Base-by-base conservation (phyloP, 805 yeast genomes). In the Blastobotrys americana region DNA sequence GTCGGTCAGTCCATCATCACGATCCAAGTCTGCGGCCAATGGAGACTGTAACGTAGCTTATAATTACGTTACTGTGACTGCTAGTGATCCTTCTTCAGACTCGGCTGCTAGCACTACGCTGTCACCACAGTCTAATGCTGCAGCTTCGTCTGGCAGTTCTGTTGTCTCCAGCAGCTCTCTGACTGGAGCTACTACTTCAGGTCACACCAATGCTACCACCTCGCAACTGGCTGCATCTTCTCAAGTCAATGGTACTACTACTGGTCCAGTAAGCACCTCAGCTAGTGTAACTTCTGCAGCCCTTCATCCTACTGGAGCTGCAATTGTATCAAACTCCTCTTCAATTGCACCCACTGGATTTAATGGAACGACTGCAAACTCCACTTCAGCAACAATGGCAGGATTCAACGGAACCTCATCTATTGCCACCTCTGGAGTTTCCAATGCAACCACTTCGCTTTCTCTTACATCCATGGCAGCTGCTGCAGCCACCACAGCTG, bases 131-230 rank as follows among this genome's bases (percentile, higher is more conserved):
- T 18, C 46, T 3, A 31, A 40, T 9, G 35, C 50, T 5, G 36
- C 48, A 27, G 20, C 52, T 2, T 6, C 44, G 10, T 9, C 45
- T 5, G 34, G 22, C 21, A 39, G 34, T 4, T 20, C 31, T 39
- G 52, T 60, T 3, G 52, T 64, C 19, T 45, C 55, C 38, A 59
- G 69, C 1, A 44, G 58, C 4, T 53, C 67, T 17, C 53, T 57
- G 17, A n/a, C 22, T 5, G 31, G 10, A 8, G 33, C 44, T 39
- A 55, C 61, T 39, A 42, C 52, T 15, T 43, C 54, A 10, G 45
- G 33, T 15, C 40, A 49, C 27, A 39, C 52, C 2, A 31, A 42
- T 16, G 38, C 51, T 16, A 40, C 28, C 15, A 16, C 51, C 13
- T 13, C 34, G 27, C 8, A 10, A 3, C 28, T 36, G 4, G 27